Conservation (phyloP, 257 asterid species). For the Nicotiana tomentosiformis region DNA sequence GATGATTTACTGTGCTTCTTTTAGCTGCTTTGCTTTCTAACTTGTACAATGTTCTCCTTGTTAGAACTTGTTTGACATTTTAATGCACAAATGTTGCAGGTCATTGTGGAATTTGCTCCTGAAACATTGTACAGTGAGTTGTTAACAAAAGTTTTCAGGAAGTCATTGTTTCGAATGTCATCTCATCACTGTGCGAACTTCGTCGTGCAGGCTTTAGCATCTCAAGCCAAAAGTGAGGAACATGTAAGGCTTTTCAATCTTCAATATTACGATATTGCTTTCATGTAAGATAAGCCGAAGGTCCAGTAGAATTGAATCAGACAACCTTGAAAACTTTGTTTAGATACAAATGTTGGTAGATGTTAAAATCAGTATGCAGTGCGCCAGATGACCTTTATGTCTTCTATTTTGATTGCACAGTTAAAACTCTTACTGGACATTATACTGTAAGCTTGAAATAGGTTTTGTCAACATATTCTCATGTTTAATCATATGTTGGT, state of each 20-base stretch:
- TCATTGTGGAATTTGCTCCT: slow-evolving; percentile 83
- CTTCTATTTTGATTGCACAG: background rate
- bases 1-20: background rate
- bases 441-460: background rate
- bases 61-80: background rate
- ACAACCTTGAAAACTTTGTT: background rate
- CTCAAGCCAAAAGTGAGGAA: slow-evolving; percentile 67
- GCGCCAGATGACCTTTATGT: background rate
- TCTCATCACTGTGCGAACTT: slow-evolving; percentile 75
- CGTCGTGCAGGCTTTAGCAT: slow-evolving; percentile 82
- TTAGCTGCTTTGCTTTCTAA: background rate
- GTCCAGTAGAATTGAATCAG: background rate
- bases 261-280: background rate
- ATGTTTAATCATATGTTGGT: slow-evolving; percentile 4
- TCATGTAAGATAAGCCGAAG: background rate
- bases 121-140: slow-evolving; percentile 54
- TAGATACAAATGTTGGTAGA: background rate
- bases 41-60: background rate
- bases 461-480: background rate
- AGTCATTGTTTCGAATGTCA: slow-evolving; percentile 61
- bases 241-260: slow-evolving; percentile 50
- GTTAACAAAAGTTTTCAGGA: slow-evolving; percentile 52
- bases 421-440: background rate
- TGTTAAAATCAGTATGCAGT: background rate
- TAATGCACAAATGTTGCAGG: slow-evolving; percentile 45